Percentiles rank a stretch among this genome's conserved stretches.
phyloP scores from a whole-genome alignment of 2,329 filamentous ascomycete species.

The Paracoccidioides brasiliensis region DNA sequence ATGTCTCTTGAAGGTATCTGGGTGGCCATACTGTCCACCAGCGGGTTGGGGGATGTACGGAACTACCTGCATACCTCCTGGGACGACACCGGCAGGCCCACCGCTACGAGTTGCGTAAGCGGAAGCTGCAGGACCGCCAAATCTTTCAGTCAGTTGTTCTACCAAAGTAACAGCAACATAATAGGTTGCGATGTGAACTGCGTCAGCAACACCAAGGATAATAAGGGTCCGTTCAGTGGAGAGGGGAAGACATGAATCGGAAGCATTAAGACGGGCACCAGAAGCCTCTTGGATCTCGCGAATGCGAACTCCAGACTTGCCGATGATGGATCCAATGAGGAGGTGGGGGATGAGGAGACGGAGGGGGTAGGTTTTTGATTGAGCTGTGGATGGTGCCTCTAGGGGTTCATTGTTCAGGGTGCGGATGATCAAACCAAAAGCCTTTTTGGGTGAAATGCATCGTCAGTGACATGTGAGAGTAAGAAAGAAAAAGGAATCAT shows the following conservation, averaged over 20 bases:
- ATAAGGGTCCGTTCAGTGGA: conserved; percentile 97
- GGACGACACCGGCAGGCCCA: conserved; percentile 81
- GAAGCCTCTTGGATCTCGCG: conserved; percentile 98
- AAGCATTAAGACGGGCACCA: conserved; percentile 89
- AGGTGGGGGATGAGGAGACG: conserved; percentile 93
- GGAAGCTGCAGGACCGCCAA: conserved; percentile 90
- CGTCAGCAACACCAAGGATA: conserved; percentile 93
- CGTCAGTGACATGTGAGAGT: conserved; percentile 14
- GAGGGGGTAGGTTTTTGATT: conserved; percentile 94
- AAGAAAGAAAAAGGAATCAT: conserved; percentile 2
- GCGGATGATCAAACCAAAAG: conserved; percentile 94
- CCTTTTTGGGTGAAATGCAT: conserved; percentile 38
- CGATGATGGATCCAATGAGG: conserved; percentile 95
- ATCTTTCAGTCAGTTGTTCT: conserved; percentile 92
- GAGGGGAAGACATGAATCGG: conserved; percentile 82
- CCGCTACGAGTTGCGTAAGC: conserved; percentile 93
- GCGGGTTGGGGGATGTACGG: conserved; percentile 90
- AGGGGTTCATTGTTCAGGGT: conserved; percentile 96
- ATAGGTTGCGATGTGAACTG: conserved; percentile 96
- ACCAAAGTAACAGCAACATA: conserved; percentile 97
- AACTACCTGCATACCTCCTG: conserved; percentile 98
- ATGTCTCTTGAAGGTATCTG: conserved; percentile 68
- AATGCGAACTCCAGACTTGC: conserved; percentile 89
- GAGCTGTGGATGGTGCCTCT: conserved; percentile 71
- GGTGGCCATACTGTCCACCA: conserved; percentile 81